Percentiles rank a stretch among this genome's conserved stretches.
These are phyloP conservation scores for Neofusicoccum umdonicola DNA, from an alignment of 2,329 filamentous ascomycete species.

Conservation along the genomic window DNA sequence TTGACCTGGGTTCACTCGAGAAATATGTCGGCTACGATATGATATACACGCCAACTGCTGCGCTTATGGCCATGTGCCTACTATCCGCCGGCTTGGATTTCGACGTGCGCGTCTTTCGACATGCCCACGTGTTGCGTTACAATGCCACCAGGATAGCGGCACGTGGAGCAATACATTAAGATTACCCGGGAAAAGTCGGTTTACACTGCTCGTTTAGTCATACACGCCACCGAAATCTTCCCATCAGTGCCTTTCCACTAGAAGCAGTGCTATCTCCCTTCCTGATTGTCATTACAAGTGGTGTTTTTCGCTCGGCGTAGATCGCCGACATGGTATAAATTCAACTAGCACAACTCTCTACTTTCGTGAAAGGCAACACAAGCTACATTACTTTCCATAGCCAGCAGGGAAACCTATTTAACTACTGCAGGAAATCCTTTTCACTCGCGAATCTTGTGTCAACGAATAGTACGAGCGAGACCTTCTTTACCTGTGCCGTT, in stretches of 20 bases:
- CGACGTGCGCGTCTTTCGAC: not conserved
- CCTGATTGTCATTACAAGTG: not conserved
- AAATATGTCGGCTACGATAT: not conserved
- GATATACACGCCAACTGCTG: not conserved
- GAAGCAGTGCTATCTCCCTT: not conserved
- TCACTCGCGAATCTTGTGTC: not conserved
- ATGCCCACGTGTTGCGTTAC: not conserved
- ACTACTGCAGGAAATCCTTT: not conserved
- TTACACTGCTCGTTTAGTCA: not conserved
- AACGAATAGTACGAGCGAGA: not conserved
- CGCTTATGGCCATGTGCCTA: not conserved
- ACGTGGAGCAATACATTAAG: too few relatives aligned
- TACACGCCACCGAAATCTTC: not conserved
- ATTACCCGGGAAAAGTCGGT: not conserved
- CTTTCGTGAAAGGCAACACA: not conserved
- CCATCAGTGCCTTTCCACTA: not conserved
- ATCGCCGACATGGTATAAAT: not conserved
- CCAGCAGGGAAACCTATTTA: not conserved
- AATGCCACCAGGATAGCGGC: too few relatives aligned
- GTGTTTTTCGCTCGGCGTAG: not conserved
- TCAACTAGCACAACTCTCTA: not conserved
- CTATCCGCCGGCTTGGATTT: not conserved
- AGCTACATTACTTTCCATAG: not conserved
- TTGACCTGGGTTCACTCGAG: not conserved
- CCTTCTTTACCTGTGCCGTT: not conserved